Percentiles rank a stretch among this genome's conserved stretches.
Evolutionary conservation across 768 basidiomycete species (phyloP).

Genomic region (Stropharia rugosoannulata): DNA sequence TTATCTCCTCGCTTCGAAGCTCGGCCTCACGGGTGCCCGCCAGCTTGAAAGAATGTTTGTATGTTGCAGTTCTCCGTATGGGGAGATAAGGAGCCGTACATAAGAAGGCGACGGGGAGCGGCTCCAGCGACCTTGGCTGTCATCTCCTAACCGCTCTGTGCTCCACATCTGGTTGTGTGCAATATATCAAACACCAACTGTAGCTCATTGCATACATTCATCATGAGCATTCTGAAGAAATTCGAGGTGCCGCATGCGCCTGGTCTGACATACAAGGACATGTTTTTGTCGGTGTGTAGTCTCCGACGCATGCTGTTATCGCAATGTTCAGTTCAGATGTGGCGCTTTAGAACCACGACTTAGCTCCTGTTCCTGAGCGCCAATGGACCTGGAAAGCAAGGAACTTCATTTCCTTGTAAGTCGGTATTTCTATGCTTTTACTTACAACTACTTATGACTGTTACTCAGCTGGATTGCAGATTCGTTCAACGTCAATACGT

Average conservation of each 20-base stretch:
- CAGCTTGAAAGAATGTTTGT: not conserved
- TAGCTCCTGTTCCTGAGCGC: constrained; percentile 62
- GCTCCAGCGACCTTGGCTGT: too few relatives aligned
- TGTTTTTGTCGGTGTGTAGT: constrained; percentile 53
- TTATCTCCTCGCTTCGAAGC: too few relatives aligned
- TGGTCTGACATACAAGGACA: constrained; percentile 50
- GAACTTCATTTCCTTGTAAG: constrained; percentile 69
- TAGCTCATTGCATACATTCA: not conserved
- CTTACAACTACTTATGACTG: not conserved
- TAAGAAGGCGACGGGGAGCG: not conserved
- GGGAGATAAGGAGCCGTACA: not conserved
- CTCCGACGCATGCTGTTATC: not conserved
- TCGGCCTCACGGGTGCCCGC: not conserved
- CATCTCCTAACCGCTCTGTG: not conserved
- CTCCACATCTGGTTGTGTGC: not conserved
- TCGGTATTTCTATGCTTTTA: constrained; percentile 6
- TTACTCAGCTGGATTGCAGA: constrained; percentile 72
- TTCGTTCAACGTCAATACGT: constrained; percentile 79
- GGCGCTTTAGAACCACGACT: constrained; percentile 59
- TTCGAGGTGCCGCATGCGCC: constrained; percentile 57
- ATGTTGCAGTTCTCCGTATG: not conserved
- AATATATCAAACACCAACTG: not conserved
- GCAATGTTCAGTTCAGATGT: constrained; percentile 1
- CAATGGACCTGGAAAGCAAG: constrained; percentile 64
- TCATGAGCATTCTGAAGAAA: constrained; percentile 33